Evolutionary conservation across 75 land plant species (phyloP), one percentile per base, ranked within the genome.

Genomic region (Cunninghamia lanceolata): DNA sequence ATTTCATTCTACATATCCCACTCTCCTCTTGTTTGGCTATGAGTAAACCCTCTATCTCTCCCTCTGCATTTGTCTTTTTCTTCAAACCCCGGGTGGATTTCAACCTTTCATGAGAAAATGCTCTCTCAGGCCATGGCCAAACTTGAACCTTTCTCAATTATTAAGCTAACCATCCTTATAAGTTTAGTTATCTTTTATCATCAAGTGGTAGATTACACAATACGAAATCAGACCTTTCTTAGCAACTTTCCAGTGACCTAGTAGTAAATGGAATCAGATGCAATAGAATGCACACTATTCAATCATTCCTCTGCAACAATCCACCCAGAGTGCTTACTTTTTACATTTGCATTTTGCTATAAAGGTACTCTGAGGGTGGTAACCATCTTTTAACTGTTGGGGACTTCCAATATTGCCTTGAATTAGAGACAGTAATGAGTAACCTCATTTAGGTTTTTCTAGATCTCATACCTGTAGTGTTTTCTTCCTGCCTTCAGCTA

Each of bases 81-180:
- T n/a, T n/a, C n/a, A n/a, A n/a, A n/a, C n/a, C n/a, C n/a, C n/a
- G n/a, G n/a, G n/a, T n/a, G n/a, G n/a, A n/a, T n/a, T n/a, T n/a
- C n/a, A n/a, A n/a, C n/a, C n/a, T n/a, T n/a, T n/a, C n/a, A n/a
- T n/a, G n/a, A n/a, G n/a, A n/a, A n/a, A n/a, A n/a, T n/a, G n/a
- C n/a, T n/a, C n/a, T n/a, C n/a, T n/a, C n/a, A n/a, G n/a, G n/a
- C n/a, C n/a, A n/a, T n/a, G n/a, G n/a, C n/a, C n/a, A n/a, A n/a
- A n/a, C n/a, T n/a, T n/a, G n/a, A n/a, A n/a, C n/a, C 75, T 71
- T 71, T 71, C 75, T 71, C 75, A 71, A 32, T 32, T 71, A 71
- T 71, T 34, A 71, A 71, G 36, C 14, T 71, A 34, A 11, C 36
- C 34, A 71, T 10, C 36, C 75, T 71, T 71, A 71, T 2, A 10